These are phyloP conservation scores for Gonapodya prolifera DNA, from an alignment of 192 early-diverging fungal genomes.

Conservation along the genomic window DNA sequence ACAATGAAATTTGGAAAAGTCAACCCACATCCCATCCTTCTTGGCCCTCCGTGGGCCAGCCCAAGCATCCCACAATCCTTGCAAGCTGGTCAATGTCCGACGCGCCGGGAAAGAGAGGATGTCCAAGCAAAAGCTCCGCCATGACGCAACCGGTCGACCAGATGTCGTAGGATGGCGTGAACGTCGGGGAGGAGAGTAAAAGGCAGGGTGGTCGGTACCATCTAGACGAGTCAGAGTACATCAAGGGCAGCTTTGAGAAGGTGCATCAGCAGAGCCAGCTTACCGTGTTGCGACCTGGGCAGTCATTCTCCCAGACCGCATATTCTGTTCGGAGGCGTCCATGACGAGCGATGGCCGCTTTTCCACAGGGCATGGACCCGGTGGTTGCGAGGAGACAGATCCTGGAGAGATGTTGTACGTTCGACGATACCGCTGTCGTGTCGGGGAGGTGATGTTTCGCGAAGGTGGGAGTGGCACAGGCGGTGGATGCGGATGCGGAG, in stretches of 20 bases:
- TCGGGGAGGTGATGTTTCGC: background rate
- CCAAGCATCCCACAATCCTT: background rate
- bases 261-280: too few relatives aligned
- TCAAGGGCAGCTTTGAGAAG: background rate
- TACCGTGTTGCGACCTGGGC: background rate
- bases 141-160: background rate
- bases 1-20: too few relatives aligned
- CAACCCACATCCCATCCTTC: background rate
- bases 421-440: background rate
- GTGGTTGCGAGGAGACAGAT: background rate
- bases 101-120: background rate
- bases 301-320: background rate
- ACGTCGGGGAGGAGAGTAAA: background rate
- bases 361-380: background rate
- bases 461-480: background rate
- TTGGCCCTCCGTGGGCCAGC: background rate
- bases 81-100: background rate
- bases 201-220: background rate
- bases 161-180: background rate
- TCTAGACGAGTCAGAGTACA: background rate
- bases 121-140: background rate
- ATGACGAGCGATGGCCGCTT: background rate
- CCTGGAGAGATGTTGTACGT: background rate
- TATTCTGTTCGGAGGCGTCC: background rate
- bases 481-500: background rate